phyloP scores from a whole-genome alignment of 495 filamentous ascomycete genomes.

The Neurospora cerealis region DNA sequence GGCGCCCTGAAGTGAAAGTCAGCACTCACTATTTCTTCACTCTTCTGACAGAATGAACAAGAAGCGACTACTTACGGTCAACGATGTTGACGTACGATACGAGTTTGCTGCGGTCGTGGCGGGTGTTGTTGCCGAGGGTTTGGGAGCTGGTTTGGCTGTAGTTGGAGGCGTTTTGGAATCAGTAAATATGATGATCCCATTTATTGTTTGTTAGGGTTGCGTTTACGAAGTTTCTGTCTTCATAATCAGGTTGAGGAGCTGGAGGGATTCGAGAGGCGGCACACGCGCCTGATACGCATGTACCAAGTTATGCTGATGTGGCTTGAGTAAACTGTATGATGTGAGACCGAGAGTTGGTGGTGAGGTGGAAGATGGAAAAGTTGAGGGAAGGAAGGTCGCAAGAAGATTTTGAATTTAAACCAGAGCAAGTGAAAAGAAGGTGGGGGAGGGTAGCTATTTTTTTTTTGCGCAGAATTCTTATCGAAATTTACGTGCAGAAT shows the following conservation, averaged over 20 bases:
- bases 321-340: neutral
- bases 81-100: no score
- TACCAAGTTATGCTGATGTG: no score
- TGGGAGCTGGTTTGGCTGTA: slow-evolving; percentile 15
- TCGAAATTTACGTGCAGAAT: neutral
- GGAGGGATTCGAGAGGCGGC: no score
- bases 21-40: neutral
- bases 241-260: no score
- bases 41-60: neutral
- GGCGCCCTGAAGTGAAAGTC: neutral
- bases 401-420: neutral
- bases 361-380: neutral
- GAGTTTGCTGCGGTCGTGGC: slow-evolving; percentile 13
- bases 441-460: accelerated
- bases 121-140: slow-evolving; percentile 17
- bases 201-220: no score
- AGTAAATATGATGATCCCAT: neutral
- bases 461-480: neutral
- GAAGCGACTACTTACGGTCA: neutral
- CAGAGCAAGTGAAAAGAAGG: neutral
- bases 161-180: slow-evolving; percentile 8
- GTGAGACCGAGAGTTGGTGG: neutral
- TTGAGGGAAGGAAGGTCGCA: neutral
- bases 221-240: no score
- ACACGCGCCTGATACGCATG: no score